Base-by-base conservation (phyloP, 768 basidiomycete species). In the Hygrophoropsis aurantiaca region DNA sequence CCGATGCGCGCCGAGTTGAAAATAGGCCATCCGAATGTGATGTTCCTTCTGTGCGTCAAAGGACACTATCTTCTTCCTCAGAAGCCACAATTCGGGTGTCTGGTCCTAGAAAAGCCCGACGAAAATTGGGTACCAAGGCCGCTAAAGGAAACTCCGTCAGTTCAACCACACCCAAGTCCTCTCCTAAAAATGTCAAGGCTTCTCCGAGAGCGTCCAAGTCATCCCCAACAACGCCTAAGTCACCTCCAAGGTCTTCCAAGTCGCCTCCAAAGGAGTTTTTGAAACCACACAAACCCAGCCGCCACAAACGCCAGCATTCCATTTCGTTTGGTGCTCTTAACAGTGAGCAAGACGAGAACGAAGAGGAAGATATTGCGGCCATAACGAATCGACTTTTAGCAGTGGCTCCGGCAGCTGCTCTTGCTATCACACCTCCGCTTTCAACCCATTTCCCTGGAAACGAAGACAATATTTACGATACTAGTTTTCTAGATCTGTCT, bases 11-110 rank as follows among this genome's bases (percentile, higher is more conserved):
- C 43, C 44, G 19, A 35, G 52, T 8, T 15, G 9, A 24, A 51
- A 54, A 19, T 47, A 47, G 15, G n/a, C 41, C 23, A 3, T 21
- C 4, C 13, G 23, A 32, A 24, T 41, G 47, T 7, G 42, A 42
- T n/a, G 25, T 0, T 26, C 23, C 47, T 32, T 51, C 36, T 21
- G 42, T 50, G 1, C 42, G 60, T 4, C 54, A 39, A n/a, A 56
- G 61, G 42, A 57, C 51, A 0, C n/a, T 23, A 9, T 64, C 61
- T 6, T 34, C 10, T 30, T 45, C 51, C 11, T 62, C 57, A 15
- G 25, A 61, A 30, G 49, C 54, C 6, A 61, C 58, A 0, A 11
- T 54, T 16, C 35, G 44, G n/a, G 45, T 51, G 15, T 11, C 48
- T 15, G 38, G 13, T 4, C 23, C 5, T 7, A 53, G 44, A 38